These are phyloP conservation scores for Trichosporon faecale DNA, from an alignment of 1,284 basidiomycete species.

Conservation along the genomic window DNA sequence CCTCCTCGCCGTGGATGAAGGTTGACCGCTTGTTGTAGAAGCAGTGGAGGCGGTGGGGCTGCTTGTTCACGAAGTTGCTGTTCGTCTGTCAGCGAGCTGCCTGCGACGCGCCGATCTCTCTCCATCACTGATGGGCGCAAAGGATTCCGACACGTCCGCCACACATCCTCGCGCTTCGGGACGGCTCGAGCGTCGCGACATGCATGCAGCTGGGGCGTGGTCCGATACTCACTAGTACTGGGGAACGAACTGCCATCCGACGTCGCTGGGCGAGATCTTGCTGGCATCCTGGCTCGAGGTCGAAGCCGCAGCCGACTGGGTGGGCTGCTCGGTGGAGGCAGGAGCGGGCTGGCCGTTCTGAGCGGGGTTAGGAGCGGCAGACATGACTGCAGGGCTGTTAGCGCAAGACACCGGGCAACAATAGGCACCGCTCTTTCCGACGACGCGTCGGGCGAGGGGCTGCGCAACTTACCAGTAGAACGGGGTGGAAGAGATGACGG, in stretches of 20 bases:
- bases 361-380: not conserved
- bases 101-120: not conserved
- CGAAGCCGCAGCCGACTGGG: conserved; percentile 10
- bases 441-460: no score
- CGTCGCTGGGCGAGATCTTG: conserved; percentile 50
- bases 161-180: not conserved
- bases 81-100: conserved; percentile 9
- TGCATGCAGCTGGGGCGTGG: not conserved
- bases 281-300: conserved; percentile 12
- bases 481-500: not conserved
- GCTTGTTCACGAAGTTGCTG: conserved; percentile 92
- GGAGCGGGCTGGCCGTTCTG: conserved; percentile 35
- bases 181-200: not conserved
- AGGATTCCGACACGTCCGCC: not conserved
- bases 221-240: conserved; percentile 70
- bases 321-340: conserved; percentile 24
- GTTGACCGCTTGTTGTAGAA: conserved; percentile 99
- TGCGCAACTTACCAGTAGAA: not conserved
- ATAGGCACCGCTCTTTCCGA: not conserved
- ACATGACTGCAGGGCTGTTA: conserved; percentile 1
- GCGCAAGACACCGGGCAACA: not conserved
- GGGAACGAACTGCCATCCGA: conserved; percentile 95
- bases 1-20: conserved; percentile 92
- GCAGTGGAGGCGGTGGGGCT: conserved; percentile 92
- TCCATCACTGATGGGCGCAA: not conserved